These are phyloP conservation scores for Sclerotinia trifoliorum DNA, from an alignment of 2,329 filamentous ascomycete species.

Conservation along the genomic window DNA sequence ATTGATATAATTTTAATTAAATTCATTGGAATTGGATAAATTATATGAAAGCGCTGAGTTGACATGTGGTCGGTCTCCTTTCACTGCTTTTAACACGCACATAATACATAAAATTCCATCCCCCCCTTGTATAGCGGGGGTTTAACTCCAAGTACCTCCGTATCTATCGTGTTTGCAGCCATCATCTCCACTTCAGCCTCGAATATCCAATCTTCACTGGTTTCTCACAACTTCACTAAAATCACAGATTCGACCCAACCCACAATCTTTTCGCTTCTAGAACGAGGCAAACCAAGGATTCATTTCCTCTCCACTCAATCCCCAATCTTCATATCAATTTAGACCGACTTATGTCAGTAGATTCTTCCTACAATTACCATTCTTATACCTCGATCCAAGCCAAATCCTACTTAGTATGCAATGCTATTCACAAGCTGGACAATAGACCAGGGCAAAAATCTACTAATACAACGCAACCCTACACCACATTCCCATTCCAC, in stretches of 20 bases:
- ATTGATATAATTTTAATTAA: no score
- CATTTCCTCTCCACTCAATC: background rate
- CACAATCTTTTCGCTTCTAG: conserved; percentile 9
- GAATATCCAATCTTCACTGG: background rate
- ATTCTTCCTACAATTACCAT: background rate
- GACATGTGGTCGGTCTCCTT: no score
- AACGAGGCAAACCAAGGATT: conserved; percentile 7
- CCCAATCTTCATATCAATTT: background rate
- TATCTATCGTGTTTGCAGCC: background rate
- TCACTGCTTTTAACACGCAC: no score
- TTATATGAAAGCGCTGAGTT: no score
- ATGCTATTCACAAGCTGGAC: conserved; percentile 1
- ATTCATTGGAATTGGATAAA: no score
- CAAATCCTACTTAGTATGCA: background rate
- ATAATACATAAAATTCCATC: no score
- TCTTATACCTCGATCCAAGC: background rate
- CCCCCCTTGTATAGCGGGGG: background rate
- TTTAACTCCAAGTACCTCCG: background rate
- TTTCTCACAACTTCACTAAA: background rate
- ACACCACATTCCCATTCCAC: background rate
- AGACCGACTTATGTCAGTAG: conserved; percentile 14
- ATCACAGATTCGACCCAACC: background rate
- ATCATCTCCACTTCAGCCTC: background rate
- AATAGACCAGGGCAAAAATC: conserved; percentile 9
- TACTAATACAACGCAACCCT: conserved; percentile 3